Evolutionary conservation across 208 protist genomes (phyloP).

Genomic region (Blastocrithidia nonstop): DNA sequence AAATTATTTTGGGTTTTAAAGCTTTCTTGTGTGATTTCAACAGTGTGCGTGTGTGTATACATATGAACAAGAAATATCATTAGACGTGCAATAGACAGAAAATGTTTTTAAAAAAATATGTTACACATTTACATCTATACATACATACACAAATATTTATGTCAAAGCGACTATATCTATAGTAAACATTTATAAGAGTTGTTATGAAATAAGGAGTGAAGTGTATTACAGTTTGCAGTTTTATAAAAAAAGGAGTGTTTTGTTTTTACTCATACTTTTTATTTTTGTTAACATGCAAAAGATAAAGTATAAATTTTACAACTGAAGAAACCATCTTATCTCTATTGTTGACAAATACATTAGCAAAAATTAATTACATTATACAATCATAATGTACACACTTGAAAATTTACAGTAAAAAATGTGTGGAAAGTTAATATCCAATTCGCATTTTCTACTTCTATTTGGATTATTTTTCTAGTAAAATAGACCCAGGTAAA

Average conservation of each 20-base stretch:
- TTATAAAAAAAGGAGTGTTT: too few relatives aligned
- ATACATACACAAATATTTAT: slow-evolving; percentile 2
- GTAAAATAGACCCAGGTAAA: too few relatives aligned
- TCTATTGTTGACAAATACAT: too few relatives aligned
- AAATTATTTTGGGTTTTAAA: too few relatives aligned
- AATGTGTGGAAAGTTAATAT: too few relatives aligned
- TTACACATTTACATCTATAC: background rate
- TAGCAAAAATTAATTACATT: too few relatives aligned
- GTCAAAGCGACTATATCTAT: background rate
- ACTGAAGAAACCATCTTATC: background rate
- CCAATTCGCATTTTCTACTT: too few relatives aligned
- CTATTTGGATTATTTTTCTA: too few relatives aligned
- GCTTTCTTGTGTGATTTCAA: background rate
- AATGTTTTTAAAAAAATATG: background rate
- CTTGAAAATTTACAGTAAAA: too few relatives aligned
- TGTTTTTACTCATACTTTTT: too few relatives aligned
- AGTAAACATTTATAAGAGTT: slow-evolving; percentile 3
- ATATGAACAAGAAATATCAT: background rate
- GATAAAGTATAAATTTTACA: slow-evolving; percentile 4
- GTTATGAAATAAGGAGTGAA: background rate
- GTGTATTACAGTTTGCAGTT: slow-evolving; percentile 2
- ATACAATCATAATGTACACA: too few relatives aligned
- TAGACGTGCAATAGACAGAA: slow-evolving; percentile 4
- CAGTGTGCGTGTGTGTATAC: background rate
- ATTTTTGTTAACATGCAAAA: slow-evolving; percentile 9